Percentiles rank a stretch among this genome's conserved stretches.
phyloP scores from a whole-genome alignment of 495 filamentous ascomycete genomes.

The Neurospora intermedia region DNA sequence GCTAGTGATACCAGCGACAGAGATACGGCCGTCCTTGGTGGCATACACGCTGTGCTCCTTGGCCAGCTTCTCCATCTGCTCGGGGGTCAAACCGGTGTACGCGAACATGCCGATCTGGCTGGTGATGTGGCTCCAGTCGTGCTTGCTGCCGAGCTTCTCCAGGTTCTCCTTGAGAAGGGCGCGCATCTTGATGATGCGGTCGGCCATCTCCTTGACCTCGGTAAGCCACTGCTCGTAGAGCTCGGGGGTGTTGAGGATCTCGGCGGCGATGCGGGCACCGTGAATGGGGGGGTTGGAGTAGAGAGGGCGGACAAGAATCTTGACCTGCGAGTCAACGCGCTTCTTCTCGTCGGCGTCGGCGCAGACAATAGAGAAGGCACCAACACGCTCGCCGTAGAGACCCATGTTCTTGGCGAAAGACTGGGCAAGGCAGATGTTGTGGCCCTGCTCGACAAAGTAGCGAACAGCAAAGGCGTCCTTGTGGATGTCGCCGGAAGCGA shows the following conservation, averaged over 20 bases:
- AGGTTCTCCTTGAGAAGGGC: constrained; percentile 85
- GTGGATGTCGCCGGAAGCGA: constrained; percentile 86
- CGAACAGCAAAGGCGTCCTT: constrained; percentile 86
- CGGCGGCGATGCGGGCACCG: constrained; percentile 85
- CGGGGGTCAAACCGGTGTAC: constrained; percentile 85
- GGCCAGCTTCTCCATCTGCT: constrained; percentile 86
- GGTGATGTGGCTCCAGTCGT: constrained; percentile 98
- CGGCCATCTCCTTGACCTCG: constrained; percentile 98
- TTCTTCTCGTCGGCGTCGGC: constrained; percentile 82
- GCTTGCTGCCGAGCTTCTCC: constrained; percentile 85
- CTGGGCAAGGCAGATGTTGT: constrained; percentile 80
- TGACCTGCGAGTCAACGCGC: constrained; percentile 93
- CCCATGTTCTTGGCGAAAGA: constrained; percentile 99
- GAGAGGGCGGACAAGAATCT: constrained; percentile 91
- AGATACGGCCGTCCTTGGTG: constrained; percentile 95
- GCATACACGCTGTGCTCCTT: constrained; percentile 98
- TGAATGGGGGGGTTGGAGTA: constrained; percentile 98
- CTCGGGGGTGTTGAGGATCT: constrained; percentile 79
- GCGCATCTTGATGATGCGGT: constrained; percentile 98
- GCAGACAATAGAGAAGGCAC: constrained; percentile 88
- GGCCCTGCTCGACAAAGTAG: constrained; percentile 86
- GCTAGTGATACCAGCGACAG: constrained; percentile 88
- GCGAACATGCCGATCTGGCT: constrained; percentile 99
- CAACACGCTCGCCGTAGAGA: constrained; percentile 96
- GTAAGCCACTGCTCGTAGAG: constrained; percentile 90